These are phyloP conservation scores for Neltuma alba DNA, from an alignment of 306 rosid species.

Conservation along the genomic window DNA sequence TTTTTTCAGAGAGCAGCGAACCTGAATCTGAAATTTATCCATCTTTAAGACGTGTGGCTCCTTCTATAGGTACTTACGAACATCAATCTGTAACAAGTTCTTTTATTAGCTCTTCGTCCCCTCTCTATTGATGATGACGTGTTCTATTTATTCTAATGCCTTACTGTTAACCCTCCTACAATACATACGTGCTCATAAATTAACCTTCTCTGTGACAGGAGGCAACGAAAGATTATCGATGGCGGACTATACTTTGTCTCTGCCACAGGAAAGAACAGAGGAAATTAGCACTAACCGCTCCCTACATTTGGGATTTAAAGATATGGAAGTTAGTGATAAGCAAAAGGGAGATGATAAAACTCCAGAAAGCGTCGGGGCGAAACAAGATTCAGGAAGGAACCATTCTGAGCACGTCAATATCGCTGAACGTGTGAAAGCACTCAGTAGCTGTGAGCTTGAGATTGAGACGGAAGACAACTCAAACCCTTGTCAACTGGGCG, in stretches of 20 bases:
- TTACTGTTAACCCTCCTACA: slow-evolving; percentile 17
- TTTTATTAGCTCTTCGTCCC: slow-evolving; percentile 10
- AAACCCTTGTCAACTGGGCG: slow-evolving; percentile 29
- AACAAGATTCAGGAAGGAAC: slow-evolving; percentile 23
- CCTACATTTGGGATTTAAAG: slow-evolving; percentile 35
- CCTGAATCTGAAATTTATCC: slow-evolving; percentile 43
- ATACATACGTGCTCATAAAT: slow-evolving; percentile 13
- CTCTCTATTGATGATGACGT: not conserved
- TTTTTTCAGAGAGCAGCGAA: slow-evolving; percentile 70
- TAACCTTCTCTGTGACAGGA: slow-evolving; percentile 43
- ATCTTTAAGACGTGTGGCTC: slow-evolving; percentile 31
- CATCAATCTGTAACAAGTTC: slow-evolving; percentile 11
- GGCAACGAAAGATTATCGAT: slow-evolving; percentile 28
- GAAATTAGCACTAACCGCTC: slow-evolving; percentile 52
- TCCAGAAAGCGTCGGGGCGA: slow-evolving; percentile 16
- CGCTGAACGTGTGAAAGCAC: slow-evolving; percentile 21
- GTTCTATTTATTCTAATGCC: not conserved
- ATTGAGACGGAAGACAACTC: slow-evolving; percentile 33
- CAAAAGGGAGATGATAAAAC: slow-evolving; percentile 31
- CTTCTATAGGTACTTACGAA: slow-evolving; percentile 44
- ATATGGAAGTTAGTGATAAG: slow-evolving; percentile 25
- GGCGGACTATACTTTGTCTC: slow-evolving; percentile 29
- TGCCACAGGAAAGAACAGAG: slow-evolving; percentile 45
- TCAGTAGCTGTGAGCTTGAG: slow-evolving; percentile 27
- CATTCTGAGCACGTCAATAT: slow-evolving; percentile 11